A percentile compares a stretch with the other conserved stretches of the same genome.
These are phyloP conservation scores for Colletotrichum acutatum DNA, from an alignment of 2,329 filamentous ascomycete species.

Conservation along the genomic window DNA sequence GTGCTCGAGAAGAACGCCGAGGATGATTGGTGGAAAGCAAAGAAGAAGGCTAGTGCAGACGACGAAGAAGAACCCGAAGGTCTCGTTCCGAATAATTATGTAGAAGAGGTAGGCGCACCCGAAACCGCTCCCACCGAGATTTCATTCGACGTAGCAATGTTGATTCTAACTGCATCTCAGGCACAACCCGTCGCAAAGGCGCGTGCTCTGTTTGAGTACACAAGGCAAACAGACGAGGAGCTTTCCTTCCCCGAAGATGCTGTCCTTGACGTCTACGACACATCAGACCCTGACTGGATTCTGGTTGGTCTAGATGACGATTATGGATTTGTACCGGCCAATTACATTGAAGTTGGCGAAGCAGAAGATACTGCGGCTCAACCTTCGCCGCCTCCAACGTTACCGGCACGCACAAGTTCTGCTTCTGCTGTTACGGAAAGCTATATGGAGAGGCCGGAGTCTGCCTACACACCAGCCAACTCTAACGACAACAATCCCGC, in stretches of 20 bases:
- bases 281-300: constrained; percentile 95
- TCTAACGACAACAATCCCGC: constrained; percentile 57
- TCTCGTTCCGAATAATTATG: constrained; percentile 92
- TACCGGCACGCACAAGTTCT: constrained; percentile 36
- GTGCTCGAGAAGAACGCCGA: constrained; percentile 83
- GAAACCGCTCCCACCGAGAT: neutral
- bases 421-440: constrained; percentile 1
- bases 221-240: constrained; percentile 96
- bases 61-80: constrained; percentile 93
- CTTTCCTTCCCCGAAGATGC: constrained; percentile 94
- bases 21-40: constrained; percentile 94
- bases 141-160: neutral
- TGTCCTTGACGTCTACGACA: constrained; percentile 85
- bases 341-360: constrained; percentile 85
- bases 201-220: constrained; percentile 97
- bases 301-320: constrained; percentile 86
- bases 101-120: constrained; percentile 77
- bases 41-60: constrained; percentile 85
- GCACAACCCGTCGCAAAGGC: constrained; percentile 72
- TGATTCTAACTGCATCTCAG: constrained; percentile 46
- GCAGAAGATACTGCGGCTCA: constrained; percentile 48
- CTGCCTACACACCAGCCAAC: constrained; percentile 38
- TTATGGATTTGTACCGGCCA: constrained; percentile 94
- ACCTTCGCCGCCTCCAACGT: constrained; percentile 47
- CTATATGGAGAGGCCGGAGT: constrained; percentile 19